Evolutionary conservation across 257 asterid species (phyloP), one percentile per base, ranked within the genome.

Genomic region (Penstemon davidsonii): DNA sequence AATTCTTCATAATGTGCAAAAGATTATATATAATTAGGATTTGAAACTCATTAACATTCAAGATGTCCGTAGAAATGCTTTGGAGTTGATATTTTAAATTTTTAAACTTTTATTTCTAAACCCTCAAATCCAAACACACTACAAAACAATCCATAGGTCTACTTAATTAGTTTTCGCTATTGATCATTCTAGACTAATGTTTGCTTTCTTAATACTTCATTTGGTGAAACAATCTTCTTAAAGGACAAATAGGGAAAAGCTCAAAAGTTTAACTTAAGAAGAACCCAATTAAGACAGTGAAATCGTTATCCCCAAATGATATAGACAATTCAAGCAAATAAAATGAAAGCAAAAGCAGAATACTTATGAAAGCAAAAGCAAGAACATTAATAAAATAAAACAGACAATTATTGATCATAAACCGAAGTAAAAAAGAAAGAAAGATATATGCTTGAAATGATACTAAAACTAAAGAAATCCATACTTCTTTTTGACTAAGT

Each of bases 281-380:
- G 53, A 60, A 13, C 52, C 5, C 52, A 25, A 2, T 25, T 25
- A 41, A 60, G 42, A 5, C 9, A 6, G 59, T 33, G 36, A 25
- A 47, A 0, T 47, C 11, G 33, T 36, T 6, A 39, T 49, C 12
- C 15, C 41, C 7, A 4, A 68, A 4, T 13, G 60, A 54, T 8
- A 54, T 64, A 39, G 71, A 73, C 78, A 66, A 42, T 53, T 67
- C 64, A 60, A 49, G 60, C 13, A 60, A 66, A 54, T 6, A n/a
- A 5, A 64, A 25, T 13, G 13, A 57, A 60, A 73, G 62, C 13
- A 67, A 66, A 67, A 66, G 19, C 39, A 10, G 11, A 40, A 12
- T 15, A 6, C 41, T 39, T 11, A 65, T 12, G 39, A 54, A 47
- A 69, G 39, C 46, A 44, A 65, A 47, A 49, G 52, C 52, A 53